phyloP scores from a whole-genome alignment of 352 stramenopile genomes.

The Globisporangium abappressorium region DNA sequence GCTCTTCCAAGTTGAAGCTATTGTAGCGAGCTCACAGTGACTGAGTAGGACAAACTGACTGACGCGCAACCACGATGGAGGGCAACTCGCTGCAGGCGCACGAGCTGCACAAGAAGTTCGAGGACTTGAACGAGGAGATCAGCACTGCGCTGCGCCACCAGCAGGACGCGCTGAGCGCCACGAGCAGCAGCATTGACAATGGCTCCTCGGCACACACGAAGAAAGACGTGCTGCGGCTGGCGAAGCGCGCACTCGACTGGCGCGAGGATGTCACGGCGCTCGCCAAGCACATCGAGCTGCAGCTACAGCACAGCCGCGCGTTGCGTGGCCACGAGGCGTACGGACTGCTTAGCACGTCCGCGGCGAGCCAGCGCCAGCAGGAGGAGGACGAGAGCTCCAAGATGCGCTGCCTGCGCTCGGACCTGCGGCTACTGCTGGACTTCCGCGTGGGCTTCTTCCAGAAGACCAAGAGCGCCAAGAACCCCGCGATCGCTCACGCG shows the following conservation, averaged over 20 bases:
- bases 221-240: slow-evolving; percentile 46
- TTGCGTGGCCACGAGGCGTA: slow-evolving; percentile 57
- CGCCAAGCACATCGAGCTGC: slow-evolving; percentile 68
- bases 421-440: slow-evolving; percentile 56
- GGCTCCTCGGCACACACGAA: slow-evolving; percentile 19
- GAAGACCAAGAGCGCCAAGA: slow-evolving; percentile 21
- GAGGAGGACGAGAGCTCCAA: slow-evolving; percentile 53
- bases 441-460: slow-evolving; percentile 47
- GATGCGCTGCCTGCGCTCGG: slow-evolving; percentile 52
- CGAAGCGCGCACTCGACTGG: slow-evolving; percentile 61
- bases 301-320: slow-evolving; percentile 66
- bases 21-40: neutral
- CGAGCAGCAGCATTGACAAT: slow-evolving; percentile 14
- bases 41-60: neutral
- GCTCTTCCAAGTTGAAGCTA: slow-evolving; percentile 7
- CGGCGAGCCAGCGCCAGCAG: slow-evolving; percentile 32
- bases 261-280: slow-evolving; percentile 66
- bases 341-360: slow-evolving; percentile 40
- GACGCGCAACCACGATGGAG: slow-evolving; percentile 28
- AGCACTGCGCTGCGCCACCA: slow-evolving; percentile 45
- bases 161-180: slow-evolving; percentile 32
- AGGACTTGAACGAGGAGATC: slow-evolving; percentile 72
- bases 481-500: slow-evolving; percentile 14
- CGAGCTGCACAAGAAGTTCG: slow-evolving; percentile 73
- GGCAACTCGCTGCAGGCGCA: slow-evolving; percentile 45